Evolutionary conservation across 2,329 filamentous ascomycete species (phyloP), one percentile per base, ranked within the genome.

Genomic region (Lizonia empirigonia): DNA sequence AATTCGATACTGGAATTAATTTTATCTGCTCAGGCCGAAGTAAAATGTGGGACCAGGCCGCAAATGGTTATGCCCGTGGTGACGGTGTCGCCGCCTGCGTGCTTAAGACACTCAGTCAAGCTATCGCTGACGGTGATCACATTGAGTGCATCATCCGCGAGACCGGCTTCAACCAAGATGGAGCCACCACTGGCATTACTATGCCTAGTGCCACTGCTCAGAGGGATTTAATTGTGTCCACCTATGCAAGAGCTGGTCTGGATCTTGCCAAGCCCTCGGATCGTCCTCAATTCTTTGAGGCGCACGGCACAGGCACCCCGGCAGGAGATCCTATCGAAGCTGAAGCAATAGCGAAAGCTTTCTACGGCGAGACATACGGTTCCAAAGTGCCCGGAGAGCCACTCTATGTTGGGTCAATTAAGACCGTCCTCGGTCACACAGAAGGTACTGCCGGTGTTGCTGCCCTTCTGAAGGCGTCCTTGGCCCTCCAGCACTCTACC

Each of bases 41-140:
- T 5, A 10, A 58, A 29, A 66, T 64, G 24, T 75, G 67, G 47
- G 85, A 85, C 58, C 64, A 74, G 8, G 74, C 76, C 1, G 85
- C 83, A 10, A 81, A 83, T 52, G 86, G 86, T 0, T 89, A 87
- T 60, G 84, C 81, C 0, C 77, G 85, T 27, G 85, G 85, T 1
- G 86, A 89, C 60, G 85, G 85, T 0, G 74, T 83, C 3, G 57
- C 51, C 1, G 54, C 51, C 8, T 35, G 72, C 4, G 44, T 73
- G 26, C 54, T 72, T 7, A 71, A 71, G 33, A 55, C 53, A 18
- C 45, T 64, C 13, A 39, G 51, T 19, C 19, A 44, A n/a, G 61
- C 61, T 1, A 9, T 59, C 1, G 32, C 41, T n/a, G 63, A 69
- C 39, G 53, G 58, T 13, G 63, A 73, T 20, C 51, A 62, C 5